phyloP scores from a whole-genome alignment of 352 stramenopile species.

The Phytopythium chamaehyphon region DNA sequence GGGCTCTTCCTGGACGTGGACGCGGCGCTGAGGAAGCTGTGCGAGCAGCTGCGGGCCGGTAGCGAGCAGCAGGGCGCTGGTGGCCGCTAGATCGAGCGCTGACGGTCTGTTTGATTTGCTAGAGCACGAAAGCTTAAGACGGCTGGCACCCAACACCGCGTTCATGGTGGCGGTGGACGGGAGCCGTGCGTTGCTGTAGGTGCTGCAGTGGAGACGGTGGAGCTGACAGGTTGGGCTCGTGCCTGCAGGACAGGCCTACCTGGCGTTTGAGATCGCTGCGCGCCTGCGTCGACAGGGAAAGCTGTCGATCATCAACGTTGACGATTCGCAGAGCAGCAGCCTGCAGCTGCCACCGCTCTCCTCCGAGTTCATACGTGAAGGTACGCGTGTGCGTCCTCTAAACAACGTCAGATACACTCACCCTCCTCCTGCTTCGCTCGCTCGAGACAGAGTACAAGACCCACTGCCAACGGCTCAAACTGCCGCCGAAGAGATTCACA shows the following conservation, averaged over 20 bases:
- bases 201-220: neutral
- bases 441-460: slow-evolving; percentile 40
- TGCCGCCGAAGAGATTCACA: slow-evolving; percentile 35
- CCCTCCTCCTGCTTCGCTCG: neutral
- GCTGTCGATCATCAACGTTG: slow-evolving; percentile 38
- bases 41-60: slow-evolving; percentile 29
- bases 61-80: neutral
- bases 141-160: slow-evolving; percentile 34
- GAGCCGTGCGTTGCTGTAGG: slow-evolving; percentile 37
- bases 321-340: slow-evolving; percentile 40
- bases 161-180: slow-evolving; percentile 61
- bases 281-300: slow-evolving; percentile 44
- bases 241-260: slow-evolving; percentile 52
- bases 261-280: slow-evolving; percentile 47
- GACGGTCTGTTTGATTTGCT: neutral
- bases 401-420: neutral
- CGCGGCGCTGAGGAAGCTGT: slow-evolving; percentile 24
- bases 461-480: slow-evolving; percentile 32
- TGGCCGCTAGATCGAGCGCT: neutral
- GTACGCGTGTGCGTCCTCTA: slow-evolving; percentile 8
- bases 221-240: too few relatives aligned
- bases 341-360: slow-evolving; percentile 57
- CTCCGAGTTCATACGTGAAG: slow-evolving; percentile 50
- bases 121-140: slow-evolving; percentile 37
- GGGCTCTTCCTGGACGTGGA: slow-evolving; percentile 66